Base-by-base conservation (phyloP, 345 rosid species). In the Acer negundo region DNA sequence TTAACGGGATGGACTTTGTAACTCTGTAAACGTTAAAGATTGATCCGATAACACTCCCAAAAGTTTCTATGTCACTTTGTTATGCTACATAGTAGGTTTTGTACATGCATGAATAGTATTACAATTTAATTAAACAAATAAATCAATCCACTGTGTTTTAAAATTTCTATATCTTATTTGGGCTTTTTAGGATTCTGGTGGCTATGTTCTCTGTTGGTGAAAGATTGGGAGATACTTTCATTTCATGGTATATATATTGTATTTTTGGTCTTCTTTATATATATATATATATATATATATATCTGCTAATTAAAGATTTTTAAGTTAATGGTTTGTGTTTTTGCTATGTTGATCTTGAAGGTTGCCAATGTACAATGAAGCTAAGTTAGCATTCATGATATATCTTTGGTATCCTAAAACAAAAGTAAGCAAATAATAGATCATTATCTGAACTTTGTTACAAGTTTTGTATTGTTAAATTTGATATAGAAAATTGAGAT, bases 291-390 rank as follows among this genome's bases (percentile, higher is more conserved):
- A n/a, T n/a, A n/a, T n/a, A n/a, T n/a, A n/a, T 13, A 8, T 55
- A n/a, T 10, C 13, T 61, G 19, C 31, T 26, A 19, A 2, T 35
- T 35, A 35, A 4, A 31, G 35, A 2, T 12, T 6, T 63, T 12
- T 24, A 17, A 63, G 63, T 7, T 22, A 16, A 77, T 42, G 19
- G 40, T 59, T 55, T 44, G 67, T 35, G 31, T 35, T 69, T 51
- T 82, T 83, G 63, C n/a, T 81, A 77, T 42, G 2, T 42, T 42
- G 10, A 42, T 79, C 70, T 71, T 64, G 78, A 78, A 93, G 98
- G 96, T 83, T 95, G 67, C 97, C 96, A 1, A 83, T 93, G 94
- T 92, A 93, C 66, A 85, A 85, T 55, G 97, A 92, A 82, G 98
- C 92, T 59, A 92, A 93, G 82, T 79, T 95, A 85, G 96, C 94